Evolutionary conservation across 2,329 filamentous ascomycete genomes (phyloP).

Genomic region (Verticillium zaregamsianum): DNA sequence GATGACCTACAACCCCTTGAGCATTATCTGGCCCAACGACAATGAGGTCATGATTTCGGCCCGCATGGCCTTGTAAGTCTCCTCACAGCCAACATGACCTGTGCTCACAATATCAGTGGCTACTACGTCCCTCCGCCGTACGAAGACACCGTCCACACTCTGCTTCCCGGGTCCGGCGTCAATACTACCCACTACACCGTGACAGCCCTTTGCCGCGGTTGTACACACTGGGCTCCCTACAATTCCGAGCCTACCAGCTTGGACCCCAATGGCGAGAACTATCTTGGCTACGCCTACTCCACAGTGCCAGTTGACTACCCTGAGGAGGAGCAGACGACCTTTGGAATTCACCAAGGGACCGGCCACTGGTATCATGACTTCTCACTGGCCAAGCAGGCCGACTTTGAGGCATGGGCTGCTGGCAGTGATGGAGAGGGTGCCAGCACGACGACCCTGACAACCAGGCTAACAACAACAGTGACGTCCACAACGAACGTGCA

Average conservation of each 20-base stretch:
- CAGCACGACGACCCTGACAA: constrained; percentile 5
- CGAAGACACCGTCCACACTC: constrained; percentile 24
- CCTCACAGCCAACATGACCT: background rate
- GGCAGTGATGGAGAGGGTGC: constrained; percentile 3
- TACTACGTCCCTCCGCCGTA: constrained; percentile 28
- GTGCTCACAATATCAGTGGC: constrained; percentile 18
- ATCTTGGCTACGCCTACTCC: constrained; percentile 36
- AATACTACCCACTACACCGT: constrained; percentile 30
- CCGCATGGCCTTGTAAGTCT: constrained; percentile 29
- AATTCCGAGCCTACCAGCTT: constrained; percentile 31
- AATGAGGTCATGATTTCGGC: constrained; percentile 29
- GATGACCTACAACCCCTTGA: constrained; percentile 39
- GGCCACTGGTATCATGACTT: constrained; percentile 37
- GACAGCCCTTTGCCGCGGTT: constrained; percentile 32
- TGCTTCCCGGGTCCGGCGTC: constrained; percentile 28
- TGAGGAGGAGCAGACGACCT: constrained; percentile 25
- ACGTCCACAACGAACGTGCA: constrained; percentile 7
- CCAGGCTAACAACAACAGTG: constrained; percentile 7
- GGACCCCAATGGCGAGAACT: constrained; percentile 30
- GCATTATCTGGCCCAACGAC: constrained; percentile 37
- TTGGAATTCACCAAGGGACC: constrained; percentile 38
- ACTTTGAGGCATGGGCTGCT: constrained; percentile 22
- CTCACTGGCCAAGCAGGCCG: constrained; percentile 22
- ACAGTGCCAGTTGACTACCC: constrained; percentile 32
- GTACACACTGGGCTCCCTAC: constrained; percentile 37